Evolutionary conservation across 1,284 basidiomycete species (phyloP).

Genomic region (Ceratobasidium sp.): DNA sequence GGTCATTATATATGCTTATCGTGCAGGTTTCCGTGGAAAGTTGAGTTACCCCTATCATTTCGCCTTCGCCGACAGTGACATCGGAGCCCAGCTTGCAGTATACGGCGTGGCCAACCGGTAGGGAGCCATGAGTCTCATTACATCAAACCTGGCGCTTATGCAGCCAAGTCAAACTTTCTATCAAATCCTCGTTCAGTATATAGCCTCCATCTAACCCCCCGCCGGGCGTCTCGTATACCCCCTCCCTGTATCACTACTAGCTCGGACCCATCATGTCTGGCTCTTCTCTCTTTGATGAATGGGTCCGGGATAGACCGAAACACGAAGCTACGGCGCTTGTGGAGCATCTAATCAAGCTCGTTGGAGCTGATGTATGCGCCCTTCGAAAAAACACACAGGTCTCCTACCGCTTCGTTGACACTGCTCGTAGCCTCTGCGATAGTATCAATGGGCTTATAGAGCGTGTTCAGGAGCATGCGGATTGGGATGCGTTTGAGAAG

Average conservation of each 20-base stretch:
- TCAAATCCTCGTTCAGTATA: no score
- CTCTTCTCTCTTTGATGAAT: neutral
- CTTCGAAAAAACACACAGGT: slow-evolving; percentile 23
- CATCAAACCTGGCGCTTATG: neutral
- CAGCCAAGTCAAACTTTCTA: no score
- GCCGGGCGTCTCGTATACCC: no score
- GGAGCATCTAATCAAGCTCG: slow-evolving; percentile 1
- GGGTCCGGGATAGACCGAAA: neutral
- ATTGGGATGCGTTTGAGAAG: neutral
- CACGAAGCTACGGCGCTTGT: slow-evolving; percentile 1
- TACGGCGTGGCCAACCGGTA: neutral
- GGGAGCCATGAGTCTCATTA: neutral
- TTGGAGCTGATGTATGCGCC: slow-evolving; percentile 25
- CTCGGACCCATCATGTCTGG: neutral
- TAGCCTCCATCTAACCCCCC: no score
- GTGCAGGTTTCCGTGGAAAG: no score
- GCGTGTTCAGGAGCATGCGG: neutral
- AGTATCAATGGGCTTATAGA: slow-evolving; percentile 22
- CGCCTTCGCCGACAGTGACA: no score
- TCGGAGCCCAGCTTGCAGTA: no score
- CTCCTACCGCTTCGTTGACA: slow-evolving; percentile 24
- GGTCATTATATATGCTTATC: no score
- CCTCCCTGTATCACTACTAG: no score
- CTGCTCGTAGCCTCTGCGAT: slow-evolving; percentile 3
- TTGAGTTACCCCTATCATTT: no score